Conservation (phyloP, 2,329 filamentous ascomycete genomes). For the Pseudogymnoascus verrucosus region DNA sequence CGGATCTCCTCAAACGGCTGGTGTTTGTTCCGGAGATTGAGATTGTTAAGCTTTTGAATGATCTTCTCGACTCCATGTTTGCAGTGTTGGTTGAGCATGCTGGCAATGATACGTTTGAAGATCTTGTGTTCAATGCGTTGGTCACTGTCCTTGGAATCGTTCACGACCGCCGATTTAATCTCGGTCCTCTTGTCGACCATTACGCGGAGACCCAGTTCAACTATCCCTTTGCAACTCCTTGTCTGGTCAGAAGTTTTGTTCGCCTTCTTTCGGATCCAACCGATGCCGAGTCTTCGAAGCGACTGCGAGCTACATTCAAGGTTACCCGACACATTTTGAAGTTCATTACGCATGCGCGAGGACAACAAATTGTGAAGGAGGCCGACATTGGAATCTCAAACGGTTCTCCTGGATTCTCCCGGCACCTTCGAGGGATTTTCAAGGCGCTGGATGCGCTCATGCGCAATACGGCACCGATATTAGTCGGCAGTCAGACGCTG, state of each 20-base stretch:
- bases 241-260: conserved; percentile 78
- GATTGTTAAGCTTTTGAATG: conserved; percentile 84
- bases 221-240: conserved; percentile 85
- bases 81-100: conserved; percentile 83
- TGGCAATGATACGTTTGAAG: conserved; percentile 87
- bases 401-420: conserved; percentile 64
- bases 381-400: conserved; percentile 77
- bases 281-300: conserved; percentile 74
- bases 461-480: conserved; percentile 72
- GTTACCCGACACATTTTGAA: conserved; percentile 88
- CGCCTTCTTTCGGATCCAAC: conserved; percentile 74
- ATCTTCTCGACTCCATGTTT: conserved; percentile 87
- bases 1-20: conserved; percentile 69
- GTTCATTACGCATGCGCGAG: conserved; percentile 84
- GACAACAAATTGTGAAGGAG: conserved; percentile 82
- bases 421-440: conserved; percentile 80
- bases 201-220: conserved; percentile 86
- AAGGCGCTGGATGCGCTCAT: conserved; percentile 84
- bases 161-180: conserved; percentile 86
- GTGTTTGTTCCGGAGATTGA: conserved; percentile 96
- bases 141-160: conserved; percentile 89
- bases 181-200: conserved; percentile 81
- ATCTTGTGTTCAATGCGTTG: conserved; percentile 82
- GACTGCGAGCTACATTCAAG: conserved; percentile 86
- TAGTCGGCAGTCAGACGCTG: conserved; percentile 90